Conservation (phyloP, 2,329 filamentous ascomycete genomes). For the Orbilia ellipsospora region DNA sequence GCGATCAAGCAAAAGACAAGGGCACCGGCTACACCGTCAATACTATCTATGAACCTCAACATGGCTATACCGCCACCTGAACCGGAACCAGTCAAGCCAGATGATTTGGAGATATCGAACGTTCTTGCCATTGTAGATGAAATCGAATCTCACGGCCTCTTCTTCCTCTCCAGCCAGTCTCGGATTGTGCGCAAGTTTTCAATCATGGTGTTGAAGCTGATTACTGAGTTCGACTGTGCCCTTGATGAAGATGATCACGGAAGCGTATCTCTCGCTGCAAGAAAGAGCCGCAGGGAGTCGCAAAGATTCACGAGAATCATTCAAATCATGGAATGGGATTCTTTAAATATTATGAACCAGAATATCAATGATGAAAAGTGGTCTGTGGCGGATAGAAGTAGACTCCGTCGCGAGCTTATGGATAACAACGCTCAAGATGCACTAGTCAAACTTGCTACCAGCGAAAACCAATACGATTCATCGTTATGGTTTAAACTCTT, state of each 20-base stretch:
- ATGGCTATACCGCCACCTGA: conserved; percentile 51
- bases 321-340: conserved; percentile 89
- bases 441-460: conserved; percentile 91
- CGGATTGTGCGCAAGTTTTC: conserved; percentile 88
- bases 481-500: conserved; percentile 99
- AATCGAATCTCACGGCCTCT: conserved; percentile 93
- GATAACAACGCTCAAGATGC: conserved; percentile 85
- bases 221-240: conserved; percentile 91
- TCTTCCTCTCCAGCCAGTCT: conserved; percentile 97
- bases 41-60: conserved; percentile 55
- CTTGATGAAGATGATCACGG: conserved; percentile 78
- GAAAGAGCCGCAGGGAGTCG: conserved; percentile 43
- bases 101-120: conserved; percentile 71
- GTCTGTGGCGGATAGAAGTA: conserved; percentile 89
- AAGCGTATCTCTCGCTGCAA: conserved; percentile 55
- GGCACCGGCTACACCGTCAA: conserved; percentile 69
- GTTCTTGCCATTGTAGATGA: conserved; percentile 95
- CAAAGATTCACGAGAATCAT: conserved; percentile 76
- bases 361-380: conserved; percentile 86
- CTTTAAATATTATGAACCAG: conserved; percentile 81
- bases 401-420: conserved; percentile 87
- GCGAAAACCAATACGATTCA: conserved; percentile 92
- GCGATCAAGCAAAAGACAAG: conserved; percentile 89
- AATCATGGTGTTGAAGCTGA: conserved; percentile 88
- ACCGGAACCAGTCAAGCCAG: conserved; percentile 36